Evolutionary conservation across 75 land plant species (phyloP).

Genomic region (Cunninghamia lanceolata): DNA sequence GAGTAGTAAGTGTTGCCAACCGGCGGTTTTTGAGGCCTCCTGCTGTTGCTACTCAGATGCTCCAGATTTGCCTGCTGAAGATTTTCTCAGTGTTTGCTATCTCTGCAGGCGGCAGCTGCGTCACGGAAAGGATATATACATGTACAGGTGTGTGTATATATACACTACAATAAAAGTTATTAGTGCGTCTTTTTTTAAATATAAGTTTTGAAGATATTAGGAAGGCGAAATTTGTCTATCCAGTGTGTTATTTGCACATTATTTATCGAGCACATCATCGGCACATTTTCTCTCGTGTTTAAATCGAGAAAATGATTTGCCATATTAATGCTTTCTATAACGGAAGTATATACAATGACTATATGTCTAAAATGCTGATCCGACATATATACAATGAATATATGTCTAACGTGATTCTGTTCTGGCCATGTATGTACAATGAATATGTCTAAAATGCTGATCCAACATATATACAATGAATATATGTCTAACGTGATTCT

Average conservation of each 20-base stretch:
- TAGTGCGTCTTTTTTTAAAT: too few species aligned
- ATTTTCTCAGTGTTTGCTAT: constrained; percentile 9
- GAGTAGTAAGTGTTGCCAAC: background rate
- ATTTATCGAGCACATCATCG: background rate
- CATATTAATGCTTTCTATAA: background rate
- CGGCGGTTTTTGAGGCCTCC: constrained; percentile 9
- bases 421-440: background rate
- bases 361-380: background rate
- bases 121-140: constrained; percentile 8
- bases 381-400: background rate
- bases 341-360: background rate
- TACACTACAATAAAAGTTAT: background rate
- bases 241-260: background rate
- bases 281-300: background rate
- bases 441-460: background rate
- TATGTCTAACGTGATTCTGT: background rate
- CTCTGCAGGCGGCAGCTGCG: constrained; percentile 7
- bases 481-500: background rate
- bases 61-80: background rate
- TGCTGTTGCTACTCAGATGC: background rate
- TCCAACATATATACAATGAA: background rate
- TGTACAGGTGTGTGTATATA: constrained; percentile 10
- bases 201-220: too few species aligned
- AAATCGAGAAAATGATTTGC: background rate
- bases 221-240: background rate